Conservation (phyloP, 345 rosid genomes). For the Streptanthus diversifolius region DNA sequence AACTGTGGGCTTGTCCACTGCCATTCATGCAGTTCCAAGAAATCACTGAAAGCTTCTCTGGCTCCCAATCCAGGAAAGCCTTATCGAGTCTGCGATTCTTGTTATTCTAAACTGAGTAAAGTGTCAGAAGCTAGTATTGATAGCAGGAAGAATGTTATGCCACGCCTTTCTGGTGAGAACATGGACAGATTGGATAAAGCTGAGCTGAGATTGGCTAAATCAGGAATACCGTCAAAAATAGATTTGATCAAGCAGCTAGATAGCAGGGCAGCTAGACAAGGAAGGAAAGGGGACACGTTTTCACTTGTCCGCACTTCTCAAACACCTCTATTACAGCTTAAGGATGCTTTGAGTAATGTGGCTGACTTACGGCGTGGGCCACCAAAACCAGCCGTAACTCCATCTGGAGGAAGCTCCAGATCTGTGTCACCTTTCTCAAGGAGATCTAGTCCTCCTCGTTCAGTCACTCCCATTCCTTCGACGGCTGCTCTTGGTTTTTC, state of each 20-base stretch:
- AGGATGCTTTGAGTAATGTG: conserved; percentile 63
- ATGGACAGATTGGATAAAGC: conserved; percentile 84
- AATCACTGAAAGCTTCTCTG: conserved; percentile 73
- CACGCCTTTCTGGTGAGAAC: conserved; percentile 93
- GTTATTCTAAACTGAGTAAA: conserved; percentile 71
- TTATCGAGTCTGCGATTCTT: conserved; percentile 89
- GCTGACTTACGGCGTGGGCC: conserved; percentile 57
- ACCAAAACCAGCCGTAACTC: conserved; percentile 64
- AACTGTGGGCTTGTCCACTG: conserved; percentile 98
- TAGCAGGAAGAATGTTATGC: conserved; percentile 55
- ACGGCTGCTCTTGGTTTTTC: conserved; percentile 77
- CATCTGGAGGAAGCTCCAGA: conserved; percentile 84
- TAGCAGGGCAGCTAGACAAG: conserved; percentile 89
- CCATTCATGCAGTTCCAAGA: conserved; percentile 90
- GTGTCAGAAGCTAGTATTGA: conserved; percentile 54
- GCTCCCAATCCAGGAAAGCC: conserved; percentile 89
- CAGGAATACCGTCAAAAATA: conserved; percentile 62
- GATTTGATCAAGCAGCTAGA: conserved; percentile 94
- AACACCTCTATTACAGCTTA: conserved; percentile 74
- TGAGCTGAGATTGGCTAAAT: conserved; percentile 72
- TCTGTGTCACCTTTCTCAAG: conserved; percentile 96
- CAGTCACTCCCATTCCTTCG: conserved; percentile 88
- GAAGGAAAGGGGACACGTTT: conserved; percentile 68
- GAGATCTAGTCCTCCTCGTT: conserved; percentile 93
- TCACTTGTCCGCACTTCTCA: conserved; percentile 72